phyloP scores from a whole-genome alignment of 805 yeast genomes.

The Lipomyces sp. region DNA sequence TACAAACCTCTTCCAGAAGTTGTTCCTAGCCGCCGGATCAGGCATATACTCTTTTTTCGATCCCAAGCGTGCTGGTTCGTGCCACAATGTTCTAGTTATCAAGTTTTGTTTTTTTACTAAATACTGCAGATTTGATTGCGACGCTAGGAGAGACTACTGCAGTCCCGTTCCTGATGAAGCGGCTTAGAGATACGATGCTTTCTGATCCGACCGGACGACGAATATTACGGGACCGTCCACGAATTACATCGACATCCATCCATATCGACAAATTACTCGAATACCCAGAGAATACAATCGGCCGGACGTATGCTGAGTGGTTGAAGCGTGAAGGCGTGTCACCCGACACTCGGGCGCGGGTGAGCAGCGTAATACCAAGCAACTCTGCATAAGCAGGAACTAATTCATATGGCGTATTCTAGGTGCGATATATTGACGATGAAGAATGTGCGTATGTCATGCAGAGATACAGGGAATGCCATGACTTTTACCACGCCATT shows the following conservation, averaged over 20 bases:
- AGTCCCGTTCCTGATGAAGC: conserved; percentile 63
- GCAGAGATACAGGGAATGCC: conserved; percentile 94
- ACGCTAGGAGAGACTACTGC: conserved; percentile 84
- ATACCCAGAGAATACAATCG: conserved; percentile 73
- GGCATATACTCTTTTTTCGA: conserved; percentile 69
- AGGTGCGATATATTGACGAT: conserved; percentile 76
- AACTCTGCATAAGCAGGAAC: neutral
- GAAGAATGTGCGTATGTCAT: conserved; percentile 90
- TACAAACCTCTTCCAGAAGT: conserved; percentile 63
- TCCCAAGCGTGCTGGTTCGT: conserved; percentile 48
- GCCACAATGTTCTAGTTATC: conserved; percentile 43
- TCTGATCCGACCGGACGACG: conserved; percentile 74
- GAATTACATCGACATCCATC: conserved; percentile 75
- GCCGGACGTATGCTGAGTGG: conserved; percentile 81
- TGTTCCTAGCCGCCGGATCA: conserved; percentile 68
- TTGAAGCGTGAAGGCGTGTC: conserved; percentile 83
- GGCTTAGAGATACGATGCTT: conserved; percentile 74
- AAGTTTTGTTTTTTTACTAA: neutral
- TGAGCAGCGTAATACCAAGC: conserved; percentile 5
- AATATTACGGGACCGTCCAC: conserved; percentile 77
- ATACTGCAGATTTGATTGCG: conserved; percentile 46
- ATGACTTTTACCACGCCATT: conserved; percentile 93
- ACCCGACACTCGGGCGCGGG: conserved; percentile 91
- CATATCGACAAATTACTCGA: conserved; percentile 62
- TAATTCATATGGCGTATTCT: neutral